These are phyloP conservation scores for Xylaria grammica DNA, from an alignment of 495 filamentous ascomycete species.

Conservation along the genomic window DNA sequence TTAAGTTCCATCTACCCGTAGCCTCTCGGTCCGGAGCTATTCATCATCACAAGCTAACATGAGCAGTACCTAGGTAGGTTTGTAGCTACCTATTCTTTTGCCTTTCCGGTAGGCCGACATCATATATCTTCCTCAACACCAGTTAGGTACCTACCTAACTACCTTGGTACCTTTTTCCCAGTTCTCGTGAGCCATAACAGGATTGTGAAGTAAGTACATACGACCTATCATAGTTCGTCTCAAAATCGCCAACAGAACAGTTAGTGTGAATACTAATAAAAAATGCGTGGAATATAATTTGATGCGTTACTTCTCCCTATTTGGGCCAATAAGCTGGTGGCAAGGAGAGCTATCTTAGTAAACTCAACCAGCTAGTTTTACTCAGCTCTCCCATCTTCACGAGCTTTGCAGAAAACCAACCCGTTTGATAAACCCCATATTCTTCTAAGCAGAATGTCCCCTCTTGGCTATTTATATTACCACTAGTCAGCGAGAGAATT, in stretches of 20 bases:
- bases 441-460: constrained; percentile 9
- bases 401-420: constrained; percentile 16
- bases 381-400: constrained; percentile 16
- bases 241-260: no score
- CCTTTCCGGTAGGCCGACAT: constrained; percentile 13
- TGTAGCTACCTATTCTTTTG: no score
- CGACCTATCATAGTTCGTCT: no score
- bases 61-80: background rate
- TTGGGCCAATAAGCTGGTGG: constrained; percentile 14
- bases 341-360: constrained; percentile 7
- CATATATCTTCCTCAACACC: background rate
- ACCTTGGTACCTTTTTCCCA: no score
- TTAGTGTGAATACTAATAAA: background rate
- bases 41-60: background rate
- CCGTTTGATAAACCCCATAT: constrained; percentile 4
- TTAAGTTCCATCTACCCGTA: constrained; percentile 15
- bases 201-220: no score
- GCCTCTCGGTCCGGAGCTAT: constrained; percentile 7
- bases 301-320: constrained; percentile 20
- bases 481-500: constrained; percentile 15
- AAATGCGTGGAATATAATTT: background rate
- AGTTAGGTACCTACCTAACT: background rate
- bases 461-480: constrained; percentile 6
- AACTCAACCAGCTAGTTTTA: constrained; percentile 4
- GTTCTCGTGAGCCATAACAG: background rate